Conservation (phyloP, 2,329 filamentous ascomycete species). For the Aspergillus fumigatiaffinis region DNA sequence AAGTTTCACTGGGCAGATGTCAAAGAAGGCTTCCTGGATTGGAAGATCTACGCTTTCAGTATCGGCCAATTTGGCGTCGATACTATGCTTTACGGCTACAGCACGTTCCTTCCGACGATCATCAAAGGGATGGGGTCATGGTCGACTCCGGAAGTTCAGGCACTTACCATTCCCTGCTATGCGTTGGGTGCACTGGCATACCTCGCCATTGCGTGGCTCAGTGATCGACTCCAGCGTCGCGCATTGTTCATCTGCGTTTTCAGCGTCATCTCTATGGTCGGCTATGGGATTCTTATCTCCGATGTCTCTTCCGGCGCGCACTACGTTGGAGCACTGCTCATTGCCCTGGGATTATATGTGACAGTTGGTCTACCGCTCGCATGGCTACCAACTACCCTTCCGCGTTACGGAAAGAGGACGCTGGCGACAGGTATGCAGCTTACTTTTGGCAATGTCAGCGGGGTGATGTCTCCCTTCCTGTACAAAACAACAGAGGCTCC, state of each 20-base stretch:
- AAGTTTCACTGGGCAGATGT: slow-evolving; percentile 62
- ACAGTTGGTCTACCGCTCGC: slow-evolving; percentile 53
- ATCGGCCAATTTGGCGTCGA: slow-evolving; percentile 68
- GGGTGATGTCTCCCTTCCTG: slow-evolving; percentile 68
- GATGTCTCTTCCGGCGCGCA: slow-evolving; percentile 59
- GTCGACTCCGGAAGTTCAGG: slow-evolving; percentile 63
- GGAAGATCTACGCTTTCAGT: slow-evolving; percentile 71
- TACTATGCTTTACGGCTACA: slow-evolving; percentile 75
- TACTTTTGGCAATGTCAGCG: slow-evolving; percentile 65
- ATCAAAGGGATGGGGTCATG: slow-evolving; percentile 66
- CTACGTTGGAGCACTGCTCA: slow-evolving; percentile 74
- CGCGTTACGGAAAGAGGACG: slow-evolving; percentile 71
- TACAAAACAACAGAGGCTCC: slow-evolving; percentile 48
- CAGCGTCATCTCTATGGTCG: slow-evolving; percentile 59
- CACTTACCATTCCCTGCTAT: slow-evolving; percentile 76
- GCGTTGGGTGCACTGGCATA: slow-evolving; percentile 67
- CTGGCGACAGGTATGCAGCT: slow-evolving; percentile 69
- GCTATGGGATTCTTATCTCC: slow-evolving; percentile 65
- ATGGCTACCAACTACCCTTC: slow-evolving; percentile 63
- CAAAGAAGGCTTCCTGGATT: slow-evolving; percentile 64
- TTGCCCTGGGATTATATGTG: slow-evolving; percentile 68
- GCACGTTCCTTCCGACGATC: slow-evolving; percentile 75
- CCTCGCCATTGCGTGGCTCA: slow-evolving; percentile 61
- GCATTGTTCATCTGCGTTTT: slow-evolving; percentile 63
- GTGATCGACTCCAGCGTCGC: slow-evolving; percentile 63